Conservation (phyloP, 805 yeast genomes). For the Yarrowia sp. region DNA sequence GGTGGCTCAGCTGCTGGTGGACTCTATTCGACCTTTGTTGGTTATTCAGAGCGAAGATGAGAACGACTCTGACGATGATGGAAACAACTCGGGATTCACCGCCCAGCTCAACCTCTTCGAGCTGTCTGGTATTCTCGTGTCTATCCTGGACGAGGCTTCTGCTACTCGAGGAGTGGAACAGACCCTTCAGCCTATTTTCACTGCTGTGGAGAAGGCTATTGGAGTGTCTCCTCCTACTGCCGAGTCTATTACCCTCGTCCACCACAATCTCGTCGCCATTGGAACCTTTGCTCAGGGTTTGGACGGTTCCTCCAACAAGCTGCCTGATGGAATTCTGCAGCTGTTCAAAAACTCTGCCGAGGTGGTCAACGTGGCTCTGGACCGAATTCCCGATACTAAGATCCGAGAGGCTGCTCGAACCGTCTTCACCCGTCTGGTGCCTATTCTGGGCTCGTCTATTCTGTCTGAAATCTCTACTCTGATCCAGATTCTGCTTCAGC, state of each 20-base stretch:
- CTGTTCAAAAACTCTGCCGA: conserved; percentile 70
- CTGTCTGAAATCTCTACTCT: conserved; percentile 63
- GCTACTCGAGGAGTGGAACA: conserved; percentile 53
- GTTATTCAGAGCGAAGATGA: conserved; percentile 55
- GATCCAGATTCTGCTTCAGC: conserved; percentile 62
- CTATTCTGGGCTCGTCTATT: conserved; percentile 57
- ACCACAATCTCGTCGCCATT: conserved; percentile 81
- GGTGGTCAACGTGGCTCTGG: conserved; percentile 79
- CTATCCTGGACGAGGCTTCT: conserved; percentile 46
- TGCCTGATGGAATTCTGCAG: conserved; percentile 37
- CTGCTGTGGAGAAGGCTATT: conserved; percentile 65
- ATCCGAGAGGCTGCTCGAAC: conserved; percentile 81
- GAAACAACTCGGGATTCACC: conserved; percentile 53
- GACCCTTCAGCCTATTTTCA: conserved; percentile 72
- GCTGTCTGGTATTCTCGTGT: conserved; percentile 73
- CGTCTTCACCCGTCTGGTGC: conserved; percentile 82
- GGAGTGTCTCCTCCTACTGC: conserved; percentile 35
- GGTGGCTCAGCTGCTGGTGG: conserved; percentile 56
- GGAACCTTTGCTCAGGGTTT: conserved; percentile 89
- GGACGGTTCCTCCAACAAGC: conserved; percentile 43
- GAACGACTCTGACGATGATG: conserved; percentile 47
- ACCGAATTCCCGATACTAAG: conserved; percentile 63
- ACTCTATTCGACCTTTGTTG: conserved; percentile 60
- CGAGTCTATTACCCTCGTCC: conserved; percentile 46
- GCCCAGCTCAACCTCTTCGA: conserved; percentile 83